A percentile compares a stretch with the other conserved stretches of the same genome.
Conservation (phyloP, 768 basidiomycete species). For the Panellus pusillus region DNA sequence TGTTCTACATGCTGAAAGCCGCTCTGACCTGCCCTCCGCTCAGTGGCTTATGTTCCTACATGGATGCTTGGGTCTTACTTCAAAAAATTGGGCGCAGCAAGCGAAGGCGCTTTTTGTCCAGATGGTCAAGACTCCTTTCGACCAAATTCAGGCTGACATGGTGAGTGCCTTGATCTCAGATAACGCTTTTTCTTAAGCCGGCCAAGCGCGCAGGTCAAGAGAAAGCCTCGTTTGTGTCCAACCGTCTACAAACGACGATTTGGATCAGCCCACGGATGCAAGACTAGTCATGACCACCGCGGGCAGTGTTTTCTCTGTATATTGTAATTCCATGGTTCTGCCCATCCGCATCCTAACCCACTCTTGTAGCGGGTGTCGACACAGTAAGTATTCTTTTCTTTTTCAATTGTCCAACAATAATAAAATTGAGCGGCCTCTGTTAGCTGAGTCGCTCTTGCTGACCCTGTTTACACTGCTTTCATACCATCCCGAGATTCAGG, state of each 20-base stretch:
- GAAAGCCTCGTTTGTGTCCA: constrained; percentile 3
- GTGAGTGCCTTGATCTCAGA: not conserved
- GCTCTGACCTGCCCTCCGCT: not conserved
- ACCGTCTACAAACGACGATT: not conserved
- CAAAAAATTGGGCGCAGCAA: constrained; percentile 20
- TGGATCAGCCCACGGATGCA: constrained; percentile 9
- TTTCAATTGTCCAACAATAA: not conserved
- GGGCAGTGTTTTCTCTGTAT: constrained; percentile 28
- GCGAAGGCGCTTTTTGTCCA: not conserved
- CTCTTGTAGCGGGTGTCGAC: not conserved
- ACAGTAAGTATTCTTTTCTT: not conserved
- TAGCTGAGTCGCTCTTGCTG: not conserved
- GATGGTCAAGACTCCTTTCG: constrained; percentile 1
- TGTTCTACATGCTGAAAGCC: not conserved
- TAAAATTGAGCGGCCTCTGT: not conserved
- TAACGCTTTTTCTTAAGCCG: too few species aligned
- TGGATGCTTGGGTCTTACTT: constrained; percentile 31
- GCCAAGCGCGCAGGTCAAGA: not conserved
- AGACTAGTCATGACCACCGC: constrained; percentile 29
- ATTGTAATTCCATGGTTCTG: constrained; percentile 18
- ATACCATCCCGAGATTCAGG: not conserved
- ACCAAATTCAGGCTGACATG: not conserved
- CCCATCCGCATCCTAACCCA: not conserved
- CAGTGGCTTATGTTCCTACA: constrained; percentile 27
- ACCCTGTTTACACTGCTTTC: not conserved